phyloP scores from a whole-genome alignment of 805 yeast genomes.

The Danielozyma ontarioensis region DNA sequence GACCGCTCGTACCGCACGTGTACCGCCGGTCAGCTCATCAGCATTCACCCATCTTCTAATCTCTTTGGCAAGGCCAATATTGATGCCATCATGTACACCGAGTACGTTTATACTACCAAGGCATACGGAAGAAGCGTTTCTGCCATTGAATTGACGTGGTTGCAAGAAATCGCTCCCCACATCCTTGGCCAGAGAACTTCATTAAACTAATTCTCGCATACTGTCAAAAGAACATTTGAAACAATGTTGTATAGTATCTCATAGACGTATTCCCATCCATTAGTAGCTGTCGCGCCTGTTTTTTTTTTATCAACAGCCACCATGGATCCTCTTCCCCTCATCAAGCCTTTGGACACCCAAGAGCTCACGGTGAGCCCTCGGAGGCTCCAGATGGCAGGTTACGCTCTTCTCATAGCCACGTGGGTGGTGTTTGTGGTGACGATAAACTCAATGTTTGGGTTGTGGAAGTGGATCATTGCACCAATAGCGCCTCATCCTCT shows the following conservation, averaged over 20 bases:
- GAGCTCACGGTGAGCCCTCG: too few species aligned
- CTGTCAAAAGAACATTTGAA: neutral
- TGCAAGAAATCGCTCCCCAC: constrained; percentile 76
- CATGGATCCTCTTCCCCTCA: neutral
- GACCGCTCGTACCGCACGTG: constrained; percentile 90
- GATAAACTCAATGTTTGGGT: constrained; percentile 27
- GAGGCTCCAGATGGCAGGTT: constrained; percentile 17
- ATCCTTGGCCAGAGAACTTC: too few species aligned
- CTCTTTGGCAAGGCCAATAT: constrained; percentile 68
- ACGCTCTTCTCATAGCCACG: constrained; percentile 19
- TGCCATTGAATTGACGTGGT: constrained; percentile 75
- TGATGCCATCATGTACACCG: constrained; percentile 91
- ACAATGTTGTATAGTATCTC: neutral
- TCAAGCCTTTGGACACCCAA: neutral
- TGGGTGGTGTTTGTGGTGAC: constrained; percentile 31
- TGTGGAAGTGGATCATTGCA: constrained; percentile 29
- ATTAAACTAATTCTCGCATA: too few species aligned
- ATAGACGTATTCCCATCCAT: too few species aligned
- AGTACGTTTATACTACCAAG: constrained; percentile 87
- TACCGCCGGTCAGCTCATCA: constrained; percentile 73
- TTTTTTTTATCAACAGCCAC: too few species aligned
- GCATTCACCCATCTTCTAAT: constrained; percentile 87
- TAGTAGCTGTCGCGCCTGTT: too few species aligned
- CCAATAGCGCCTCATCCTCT: constrained; percentile 19
- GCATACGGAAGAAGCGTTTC: constrained; percentile 92